Percentiles rank a stretch among this genome's conserved stretches.
Conservation (phyloP, 1,284 basidiomycete genomes). For the Leccinum discolor region DNA sequence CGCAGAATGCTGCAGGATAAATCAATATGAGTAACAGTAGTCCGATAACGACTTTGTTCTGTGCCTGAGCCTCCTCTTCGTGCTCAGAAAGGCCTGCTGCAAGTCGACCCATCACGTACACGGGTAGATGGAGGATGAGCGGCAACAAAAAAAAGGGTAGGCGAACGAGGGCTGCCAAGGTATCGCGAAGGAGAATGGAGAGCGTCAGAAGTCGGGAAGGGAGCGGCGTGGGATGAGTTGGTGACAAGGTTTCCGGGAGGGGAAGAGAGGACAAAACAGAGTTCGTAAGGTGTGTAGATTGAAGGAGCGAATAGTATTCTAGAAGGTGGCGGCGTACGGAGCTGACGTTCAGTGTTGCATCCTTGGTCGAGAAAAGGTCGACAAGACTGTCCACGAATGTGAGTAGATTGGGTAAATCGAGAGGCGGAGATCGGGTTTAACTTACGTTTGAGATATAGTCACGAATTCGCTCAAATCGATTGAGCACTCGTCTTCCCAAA, state of each 20-base stretch:
- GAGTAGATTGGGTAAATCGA: conserved; percentile 23
- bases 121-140: conserved; percentile 78
- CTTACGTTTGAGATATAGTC: conserved; percentile 84
- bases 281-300: conserved; percentile 82
- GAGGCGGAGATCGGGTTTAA: conserved; percentile 25
- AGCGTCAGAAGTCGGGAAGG: conserved; percentile 84
- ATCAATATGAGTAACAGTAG: conserved; percentile 73
- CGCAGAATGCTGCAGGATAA: conserved; percentile 81
- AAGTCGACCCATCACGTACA: conserved; percentile 77
- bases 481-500: conserved; percentile 80
- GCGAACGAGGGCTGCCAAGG: conserved; percentile 65
- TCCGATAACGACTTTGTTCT: conserved; percentile 89
- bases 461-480: conserved; percentile 83
- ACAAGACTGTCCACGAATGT: conserved; percentile 57
- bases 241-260: conserved; percentile 79
- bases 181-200: conserved; percentile 76
- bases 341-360: conserved; percentile 61
- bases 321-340: conserved; percentile 72
- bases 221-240: conserved; percentile 66
- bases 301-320: conserved; percentile 86
- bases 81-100: conserved; percentile 79
- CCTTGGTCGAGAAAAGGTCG: conserved; percentile 77
- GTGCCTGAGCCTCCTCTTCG: conserved; percentile 91
- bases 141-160: conserved; percentile 90
- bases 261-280: conserved; percentile 79